These are phyloP conservation scores for Fusarium drepaniforme DNA, from an alignment of 2,329 filamentous ascomycete genomes.

Conservation along the genomic window DNA sequence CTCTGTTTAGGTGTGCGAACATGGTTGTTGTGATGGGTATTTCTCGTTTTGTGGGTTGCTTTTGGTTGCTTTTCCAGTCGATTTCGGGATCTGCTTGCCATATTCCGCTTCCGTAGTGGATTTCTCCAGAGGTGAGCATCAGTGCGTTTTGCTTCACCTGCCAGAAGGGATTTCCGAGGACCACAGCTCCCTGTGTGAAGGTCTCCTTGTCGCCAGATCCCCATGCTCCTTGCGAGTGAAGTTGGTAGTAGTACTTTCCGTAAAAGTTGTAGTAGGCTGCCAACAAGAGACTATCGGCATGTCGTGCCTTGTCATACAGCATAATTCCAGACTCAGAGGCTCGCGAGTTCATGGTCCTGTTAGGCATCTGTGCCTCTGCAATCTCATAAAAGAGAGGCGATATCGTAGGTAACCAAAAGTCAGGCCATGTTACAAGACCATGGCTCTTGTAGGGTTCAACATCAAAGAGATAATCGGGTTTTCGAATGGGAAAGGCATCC, in stretches of 20 bases:
- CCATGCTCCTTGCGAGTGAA: slow-evolving; percentile 44
- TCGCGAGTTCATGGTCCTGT: slow-evolving; percentile 34
- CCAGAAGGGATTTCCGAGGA: slow-evolving; percentile 35
- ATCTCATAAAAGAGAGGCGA: slow-evolving; percentile 40
- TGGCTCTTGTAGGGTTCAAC: slow-evolving; percentile 33
- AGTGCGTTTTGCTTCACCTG: slow-evolving; percentile 27
- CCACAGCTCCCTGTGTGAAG: slow-evolving; percentile 36
- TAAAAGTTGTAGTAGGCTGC: slow-evolving; percentile 44
- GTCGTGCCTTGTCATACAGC: slow-evolving; percentile 35
- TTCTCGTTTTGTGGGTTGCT: neutral
- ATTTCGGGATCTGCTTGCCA: slow-evolving; percentile 43
- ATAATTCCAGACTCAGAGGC: slow-evolving; percentile 39
- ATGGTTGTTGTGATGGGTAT: slow-evolving; percentile 28
- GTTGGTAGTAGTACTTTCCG: slow-evolving; percentile 37
- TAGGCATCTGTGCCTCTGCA: slow-evolving; percentile 22
- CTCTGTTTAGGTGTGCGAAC: slow-evolving; percentile 42
- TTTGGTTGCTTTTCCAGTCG: slow-evolving; percentile 30
- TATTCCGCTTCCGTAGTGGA: slow-evolving; percentile 41
- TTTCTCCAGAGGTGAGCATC: slow-evolving; percentile 17
- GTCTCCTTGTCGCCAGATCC: slow-evolving; percentile 43
- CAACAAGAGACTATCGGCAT: slow-evolving; percentile 39
- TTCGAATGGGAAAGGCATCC: slow-evolving; percentile 39
- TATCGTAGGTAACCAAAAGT: slow-evolving; percentile 43
- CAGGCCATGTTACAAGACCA: slow-evolving; percentile 40
- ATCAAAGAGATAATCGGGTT: slow-evolving; percentile 32